Conservation (phyloP, 495 filamentous ascomycete genomes). For the Aspergillus wentii region DNA sequence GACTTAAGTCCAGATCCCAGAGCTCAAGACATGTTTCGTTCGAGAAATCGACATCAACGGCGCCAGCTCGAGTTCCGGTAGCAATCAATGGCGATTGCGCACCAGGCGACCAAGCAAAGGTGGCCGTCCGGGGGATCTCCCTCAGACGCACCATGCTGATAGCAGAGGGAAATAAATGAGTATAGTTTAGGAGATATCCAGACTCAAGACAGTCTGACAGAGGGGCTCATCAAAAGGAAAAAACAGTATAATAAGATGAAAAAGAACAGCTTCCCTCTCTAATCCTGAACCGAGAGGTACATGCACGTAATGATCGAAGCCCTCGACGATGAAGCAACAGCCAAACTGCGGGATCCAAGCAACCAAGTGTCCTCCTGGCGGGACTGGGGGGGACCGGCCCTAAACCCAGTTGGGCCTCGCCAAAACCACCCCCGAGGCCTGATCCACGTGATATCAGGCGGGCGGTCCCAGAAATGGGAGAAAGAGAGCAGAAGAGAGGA, state of each 20-base stretch:
- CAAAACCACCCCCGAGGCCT: conserved; percentile 27
- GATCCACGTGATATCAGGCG: conserved; percentile 40
- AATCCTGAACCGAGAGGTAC: conserved; percentile 14
- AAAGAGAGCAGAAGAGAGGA: too few relatives aligned
- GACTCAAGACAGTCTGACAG: conserved; percentile 1
- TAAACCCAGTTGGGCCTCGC: conserved; percentile 33
- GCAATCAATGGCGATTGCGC: conserved; percentile 72
- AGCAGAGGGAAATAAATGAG: conserved; percentile 18
- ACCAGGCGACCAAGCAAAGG: conserved; percentile 92
- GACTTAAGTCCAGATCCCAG: conserved; percentile 85
- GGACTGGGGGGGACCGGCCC: conserved; percentile 26
- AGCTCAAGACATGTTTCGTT: conserved; percentile 95
- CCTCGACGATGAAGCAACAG: conserved; percentile 5
- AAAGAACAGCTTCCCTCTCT: conserved; percentile 17
- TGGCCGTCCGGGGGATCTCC: conserved; percentile 92
- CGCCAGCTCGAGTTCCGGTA: conserved; percentile 92
- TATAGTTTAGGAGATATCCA: conserved; percentile 10
- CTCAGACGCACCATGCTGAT: conserved; percentile 85
- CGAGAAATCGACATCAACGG: conserved; percentile 95
- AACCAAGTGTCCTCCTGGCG: conserved; percentile 47
- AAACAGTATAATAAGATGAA: conserved; percentile 9
- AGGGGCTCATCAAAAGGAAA: conserved; percentile 3
- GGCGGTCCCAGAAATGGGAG: too few relatives aligned
- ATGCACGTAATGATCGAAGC: conserved; percentile 11
- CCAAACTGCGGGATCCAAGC: conserved; percentile 4